Evolutionary conservation across 305 asterid genomes (phyloP), one percentile per base, ranked within the genome.

Genomic region (Solanum hybrid): DNA sequence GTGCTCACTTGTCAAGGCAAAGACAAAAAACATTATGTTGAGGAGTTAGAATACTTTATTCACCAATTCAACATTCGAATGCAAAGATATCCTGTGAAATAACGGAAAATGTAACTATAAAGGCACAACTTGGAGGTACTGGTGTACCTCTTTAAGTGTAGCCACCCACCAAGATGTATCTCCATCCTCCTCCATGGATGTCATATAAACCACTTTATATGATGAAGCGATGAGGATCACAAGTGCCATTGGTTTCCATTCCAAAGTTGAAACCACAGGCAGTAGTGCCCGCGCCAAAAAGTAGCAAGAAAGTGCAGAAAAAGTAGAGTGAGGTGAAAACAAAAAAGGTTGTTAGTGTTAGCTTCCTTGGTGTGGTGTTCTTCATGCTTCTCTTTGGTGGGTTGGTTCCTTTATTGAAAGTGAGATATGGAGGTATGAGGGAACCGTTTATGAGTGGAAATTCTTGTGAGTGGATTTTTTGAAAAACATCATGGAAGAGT

Each of bases 171-270:
- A 0, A 0, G 66, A 51, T 51, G 4, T 15, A 51, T 51, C 7
- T 4, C n/a, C 10, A 51, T 51, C 10, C 66, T 51, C 66, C n/a
- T 51, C n/a, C 10, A 51, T 51, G 66, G 10, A 51, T 15, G 66
- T 51, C 96, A 1, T 95, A 93, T 77, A 88, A 92, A 42, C 98
- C 96, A 4, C 96, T 95, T 40, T 96, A 94, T 90, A 92, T 95
- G 95, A 92, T 96, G 93, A 97, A 95, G 90, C 93, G 97, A 22
- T 95, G 93, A 87, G 98, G 99, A n/a, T 96, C 98, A 17, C 98
- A 96, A 88, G 97, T 97, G 81, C 98, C 98, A 4, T 88, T 97
- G 92, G 9, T 51, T 92, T 95, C 10, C n/a, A 51, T 51, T 51
- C 66, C 10, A 51, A 15, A 6, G n/a, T 51, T 51, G 4, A 51